Conservation (phyloP, 1,284 basidiomycete genomes). For the Malassezia nana region DNA sequence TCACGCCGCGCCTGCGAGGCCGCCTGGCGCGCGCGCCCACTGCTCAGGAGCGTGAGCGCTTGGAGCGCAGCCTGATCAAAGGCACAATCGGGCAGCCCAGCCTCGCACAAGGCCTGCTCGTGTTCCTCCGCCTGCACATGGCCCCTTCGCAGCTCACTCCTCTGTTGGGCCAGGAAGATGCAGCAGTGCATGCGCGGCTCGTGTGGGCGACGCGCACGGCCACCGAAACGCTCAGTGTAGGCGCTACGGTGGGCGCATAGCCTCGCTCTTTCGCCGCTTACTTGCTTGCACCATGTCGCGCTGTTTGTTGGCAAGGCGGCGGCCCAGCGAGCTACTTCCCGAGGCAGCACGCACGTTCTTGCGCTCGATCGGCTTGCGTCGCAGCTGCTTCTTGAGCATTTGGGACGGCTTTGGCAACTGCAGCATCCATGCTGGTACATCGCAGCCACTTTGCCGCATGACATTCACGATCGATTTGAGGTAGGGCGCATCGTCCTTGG, state of each 20-base stretch:
- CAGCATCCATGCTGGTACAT: constrained; percentile 45
- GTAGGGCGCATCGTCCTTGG: constrained; percentile 79
- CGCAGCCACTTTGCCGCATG: constrained; percentile 68
- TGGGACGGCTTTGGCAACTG: constrained; percentile 68
- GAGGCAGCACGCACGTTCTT: constrained; percentile 34
- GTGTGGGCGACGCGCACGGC: constrained; percentile 13
- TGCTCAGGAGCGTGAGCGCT: background rate
- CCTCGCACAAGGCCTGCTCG: constrained; percentile 28
- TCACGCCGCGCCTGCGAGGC: constrained; percentile 5
- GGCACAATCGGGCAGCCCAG: constrained; percentile 27
- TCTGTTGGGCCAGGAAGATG: constrained; percentile 11
- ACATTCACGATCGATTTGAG: constrained; percentile 94
- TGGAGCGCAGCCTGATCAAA: constrained; percentile 21
- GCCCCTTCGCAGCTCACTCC: constrained; percentile 12
- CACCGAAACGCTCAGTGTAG: constrained; percentile 16
- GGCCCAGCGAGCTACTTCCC: constrained; percentile 26
- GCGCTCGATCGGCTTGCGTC: constrained; percentile 63
- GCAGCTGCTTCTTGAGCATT: constrained; percentile 73
- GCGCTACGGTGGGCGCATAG: constrained; percentile 4
- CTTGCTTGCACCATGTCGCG: constrained; percentile 38
- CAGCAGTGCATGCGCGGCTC: constrained; percentile 4
- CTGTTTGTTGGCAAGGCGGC: constrained; percentile 25
- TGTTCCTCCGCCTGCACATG: constrained; percentile 25
- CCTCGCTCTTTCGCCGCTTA: constrained; percentile 26
- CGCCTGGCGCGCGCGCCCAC: background rate